Conservation (phyloP, 2,329 filamentous ascomycete genomes). For the Sordariomycetes sp. region DNA sequence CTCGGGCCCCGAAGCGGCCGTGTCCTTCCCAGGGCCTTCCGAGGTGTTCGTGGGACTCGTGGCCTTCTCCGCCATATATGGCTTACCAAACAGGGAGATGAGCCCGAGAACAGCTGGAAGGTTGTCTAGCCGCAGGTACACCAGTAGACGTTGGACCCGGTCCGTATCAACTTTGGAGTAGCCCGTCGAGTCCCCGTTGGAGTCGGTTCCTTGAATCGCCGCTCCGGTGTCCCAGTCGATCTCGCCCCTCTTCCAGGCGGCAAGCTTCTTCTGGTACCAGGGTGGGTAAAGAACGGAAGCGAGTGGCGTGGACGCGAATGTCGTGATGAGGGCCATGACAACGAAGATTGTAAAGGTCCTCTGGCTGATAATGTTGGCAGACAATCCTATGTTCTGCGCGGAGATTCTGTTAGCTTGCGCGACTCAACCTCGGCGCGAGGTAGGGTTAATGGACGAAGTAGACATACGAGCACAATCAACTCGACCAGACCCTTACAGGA, state of each 20-base stretch:
- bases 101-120: constrained; percentile 75
- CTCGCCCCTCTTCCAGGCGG: constrained; percentile 62
- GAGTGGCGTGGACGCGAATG: constrained; percentile 72
- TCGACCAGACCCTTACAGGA: constrained; percentile 94
- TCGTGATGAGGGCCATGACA: constrained; percentile 84
- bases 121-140: constrained; percentile 77
- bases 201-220: constrained; percentile 21
- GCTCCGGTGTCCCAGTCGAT: constrained; percentile 66
- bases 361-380: constrained; percentile 69
- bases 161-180: constrained; percentile 3
- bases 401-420: not conserved
- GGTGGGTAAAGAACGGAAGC: constrained; percentile 65
- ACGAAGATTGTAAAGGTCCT: constrained; percentile 90
- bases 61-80: constrained; percentile 20
- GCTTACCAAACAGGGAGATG: constrained; percentile 63
- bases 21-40: constrained; percentile 8
- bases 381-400: constrained; percentile 57
- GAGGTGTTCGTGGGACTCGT: constrained; percentile 9
- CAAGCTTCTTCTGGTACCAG: constrained; percentile 41
- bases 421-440: not conserved
- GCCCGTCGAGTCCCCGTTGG: constrained; percentile 9
- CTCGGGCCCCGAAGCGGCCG: constrained; percentile 3
- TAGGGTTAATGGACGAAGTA: not conserved
- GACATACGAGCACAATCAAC: constrained; percentile 75
- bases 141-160: constrained; percentile 53